A percentile compares a stretch with the other conserved stretches of the same genome.
phyloP scores from a whole-genome alignment of 78 protist genomes.

The Chrysochromulina parva region DNA sequence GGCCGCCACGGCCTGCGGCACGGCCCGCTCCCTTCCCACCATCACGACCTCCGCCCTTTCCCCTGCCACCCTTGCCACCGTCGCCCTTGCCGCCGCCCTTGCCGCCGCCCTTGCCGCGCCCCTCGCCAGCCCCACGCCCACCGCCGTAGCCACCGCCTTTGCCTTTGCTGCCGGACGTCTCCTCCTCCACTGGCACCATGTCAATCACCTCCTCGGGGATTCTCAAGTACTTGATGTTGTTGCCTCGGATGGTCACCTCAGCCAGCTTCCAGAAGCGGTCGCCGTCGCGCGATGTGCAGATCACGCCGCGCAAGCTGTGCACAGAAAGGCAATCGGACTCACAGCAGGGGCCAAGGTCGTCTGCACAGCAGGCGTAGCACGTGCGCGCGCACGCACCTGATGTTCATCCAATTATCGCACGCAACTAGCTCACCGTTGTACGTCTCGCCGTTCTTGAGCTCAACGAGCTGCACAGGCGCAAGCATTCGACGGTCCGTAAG shows the following conservation, averaged over 20 bases:
- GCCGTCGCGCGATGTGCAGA: conserved; percentile 85
- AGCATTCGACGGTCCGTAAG: no score
- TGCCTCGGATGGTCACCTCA: conserved; percentile 87
- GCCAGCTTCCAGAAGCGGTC: conserved; percentile 85
- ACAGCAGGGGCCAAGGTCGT: no score
- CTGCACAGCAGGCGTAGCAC: no score
- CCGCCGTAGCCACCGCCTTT: background rate
- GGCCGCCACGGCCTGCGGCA: no score
- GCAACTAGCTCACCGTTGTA: conserved; percentile 83
- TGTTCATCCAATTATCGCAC: conserved; percentile 92
- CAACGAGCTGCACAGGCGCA: conserved; percentile 74
- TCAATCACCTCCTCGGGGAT: conserved; percentile 82
- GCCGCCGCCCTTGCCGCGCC: background rate
- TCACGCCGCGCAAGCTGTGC: conserved; percentile 63
- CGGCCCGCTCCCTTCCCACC: no score
- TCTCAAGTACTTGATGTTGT: conserved; percentile 84
- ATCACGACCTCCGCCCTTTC: background rate
- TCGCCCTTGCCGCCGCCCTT: background rate
- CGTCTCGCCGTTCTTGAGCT: conserved; percentile 93
- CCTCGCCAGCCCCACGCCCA: background rate
- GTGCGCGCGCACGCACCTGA: conserved; percentile 35
- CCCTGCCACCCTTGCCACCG: background rate
- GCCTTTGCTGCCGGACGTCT: background rate
- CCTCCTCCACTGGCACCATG: conserved; percentile 33
- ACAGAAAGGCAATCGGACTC: background rate